Evolutionary conservation across 2,329 filamentous ascomycete species (phyloP), one percentile per base, ranked within the genome.

Genomic region (Fonsecaea nubica): DNA sequence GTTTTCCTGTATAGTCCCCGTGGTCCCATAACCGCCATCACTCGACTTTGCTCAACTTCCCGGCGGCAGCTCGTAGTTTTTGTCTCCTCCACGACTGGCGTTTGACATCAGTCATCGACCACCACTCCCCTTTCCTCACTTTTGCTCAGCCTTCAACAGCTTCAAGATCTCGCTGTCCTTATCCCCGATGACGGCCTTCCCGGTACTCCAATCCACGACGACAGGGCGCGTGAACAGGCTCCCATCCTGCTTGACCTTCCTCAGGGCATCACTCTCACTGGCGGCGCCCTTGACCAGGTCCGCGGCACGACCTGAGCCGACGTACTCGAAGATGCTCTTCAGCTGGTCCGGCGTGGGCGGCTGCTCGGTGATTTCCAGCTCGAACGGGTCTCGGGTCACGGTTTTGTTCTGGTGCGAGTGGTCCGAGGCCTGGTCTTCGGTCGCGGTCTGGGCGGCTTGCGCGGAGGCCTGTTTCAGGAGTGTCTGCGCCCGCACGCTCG

Each of bases 141-240:
- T 60, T 32, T 57, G 52, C 32, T 55, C 42, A 21, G 56, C 82
- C 65, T 88, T 86, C 60, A 97, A 79, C 79, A 97, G 84, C 80
- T 90, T 92, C 76, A 97, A 80, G 68, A 98, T 97, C 81, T 94
- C 91, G 15, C 92, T 96, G 81, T 97, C 90, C 71, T 91, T 89
- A 58, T 91, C 92, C 21, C 92, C 92, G 32, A 87, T 82, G 9
- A 89, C 86, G 55, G 89, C 94, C 77, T 88, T 91, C 71, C 93
- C 95, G 77, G 94, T 93, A 77, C 90, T 92, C 95, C 95, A 98
- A 77, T 98, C 94, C 60, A 98, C 94, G 65, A 95, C 92, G 77
- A 97, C 80, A 32, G 94, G 94, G 72, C 89, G 82, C 74, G 90
- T 82, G 78, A 98, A 93, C 74, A 79, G 87, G 35, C 87, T 84